phyloP scores from a whole-genome alignment of 2,329 filamentous ascomycete species.

The Diaporthe aspalathi region DNA sequence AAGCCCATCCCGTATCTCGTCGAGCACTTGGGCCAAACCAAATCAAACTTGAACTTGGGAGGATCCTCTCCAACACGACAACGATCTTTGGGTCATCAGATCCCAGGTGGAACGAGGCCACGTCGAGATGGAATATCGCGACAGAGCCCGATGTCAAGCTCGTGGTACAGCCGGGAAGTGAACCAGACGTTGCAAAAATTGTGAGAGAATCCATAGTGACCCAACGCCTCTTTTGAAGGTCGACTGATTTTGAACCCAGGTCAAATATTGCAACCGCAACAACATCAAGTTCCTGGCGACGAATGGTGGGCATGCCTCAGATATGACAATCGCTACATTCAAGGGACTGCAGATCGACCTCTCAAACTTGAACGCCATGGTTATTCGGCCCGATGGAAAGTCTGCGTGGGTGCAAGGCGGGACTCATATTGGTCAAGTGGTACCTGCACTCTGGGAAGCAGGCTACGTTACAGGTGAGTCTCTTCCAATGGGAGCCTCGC shows the following conservation, averaged over 20 bases:
- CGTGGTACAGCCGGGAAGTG: not conserved
- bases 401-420: not conserved
- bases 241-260: not conserved
- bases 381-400: not conserved
- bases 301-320: not conserved
- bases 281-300: not conserved
- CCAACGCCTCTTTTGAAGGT: no score
- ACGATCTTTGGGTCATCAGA: not conserved
- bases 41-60: no score
- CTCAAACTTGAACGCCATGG: not conserved
- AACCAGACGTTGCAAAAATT: not conserved
- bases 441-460: not conserved
- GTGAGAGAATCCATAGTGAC: not conserved
- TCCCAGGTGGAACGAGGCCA: not conserved
- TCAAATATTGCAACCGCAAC: not conserved
- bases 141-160: not conserved
- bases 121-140: not conserved
- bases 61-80: not conserved
- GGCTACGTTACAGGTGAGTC: not conserved
- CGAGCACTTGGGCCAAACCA: no score
- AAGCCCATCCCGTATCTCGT: no score
- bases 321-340: no score
- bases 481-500: no score
- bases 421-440: not conserved
- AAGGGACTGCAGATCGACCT: not conserved